Conservation (phyloP, 495 filamentous ascomycete species). For the Aspergillus haitiensis region DNA sequence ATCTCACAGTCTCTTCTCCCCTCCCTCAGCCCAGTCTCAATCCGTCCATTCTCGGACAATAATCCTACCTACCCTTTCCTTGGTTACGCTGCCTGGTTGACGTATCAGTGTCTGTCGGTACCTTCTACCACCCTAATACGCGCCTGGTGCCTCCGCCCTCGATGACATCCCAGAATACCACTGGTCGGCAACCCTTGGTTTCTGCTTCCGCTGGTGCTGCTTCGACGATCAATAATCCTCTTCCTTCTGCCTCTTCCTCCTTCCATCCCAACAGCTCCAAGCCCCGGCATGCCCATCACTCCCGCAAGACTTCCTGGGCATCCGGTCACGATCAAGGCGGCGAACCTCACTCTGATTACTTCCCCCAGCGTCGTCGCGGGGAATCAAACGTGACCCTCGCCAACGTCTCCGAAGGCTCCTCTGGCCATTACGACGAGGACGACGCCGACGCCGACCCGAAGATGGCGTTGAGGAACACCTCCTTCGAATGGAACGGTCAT, state of each 20-base stretch:
- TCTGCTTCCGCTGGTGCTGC: conserved; percentile 17
- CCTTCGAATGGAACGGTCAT: conserved; percentile 39
- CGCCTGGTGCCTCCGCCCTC: conserved; percentile 13
- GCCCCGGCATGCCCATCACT: conserved; percentile 40
- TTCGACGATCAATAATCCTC: conserved; percentile 10
- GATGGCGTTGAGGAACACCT: conserved; percentile 40
- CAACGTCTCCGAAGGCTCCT: conserved; percentile 39
- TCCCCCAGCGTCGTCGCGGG: conserved; percentile 36
- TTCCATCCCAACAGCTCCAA: conserved; percentile 15
- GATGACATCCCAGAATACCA: conserved; percentile 24
- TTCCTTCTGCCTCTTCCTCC: conserved; percentile 14
- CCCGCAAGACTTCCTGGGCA: conserved; percentile 45
- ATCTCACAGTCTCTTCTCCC: not conserved
- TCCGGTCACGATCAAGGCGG: conserved; percentile 37
- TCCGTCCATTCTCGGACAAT: conserved; percentile 2
- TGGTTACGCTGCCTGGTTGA: conserved; percentile 19
- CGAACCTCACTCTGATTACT: conserved; percentile 31
- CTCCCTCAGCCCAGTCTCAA: not conserved
- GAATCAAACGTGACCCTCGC: conserved; percentile 42
- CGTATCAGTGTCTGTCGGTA: conserved; percentile 15
- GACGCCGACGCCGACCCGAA: conserved; percentile 29
- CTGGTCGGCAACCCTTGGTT: conserved; percentile 18
- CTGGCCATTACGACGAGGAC: conserved; percentile 29
- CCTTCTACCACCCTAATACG: conserved; percentile 17
- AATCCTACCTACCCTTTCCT: not conserved